A percentile compares a stretch with the other conserved stretches of the same genome.
Evolutionary conservation across 495 filamentous ascomycete species (phyloP).

Genomic region (Lepraria neglecta): DNA sequence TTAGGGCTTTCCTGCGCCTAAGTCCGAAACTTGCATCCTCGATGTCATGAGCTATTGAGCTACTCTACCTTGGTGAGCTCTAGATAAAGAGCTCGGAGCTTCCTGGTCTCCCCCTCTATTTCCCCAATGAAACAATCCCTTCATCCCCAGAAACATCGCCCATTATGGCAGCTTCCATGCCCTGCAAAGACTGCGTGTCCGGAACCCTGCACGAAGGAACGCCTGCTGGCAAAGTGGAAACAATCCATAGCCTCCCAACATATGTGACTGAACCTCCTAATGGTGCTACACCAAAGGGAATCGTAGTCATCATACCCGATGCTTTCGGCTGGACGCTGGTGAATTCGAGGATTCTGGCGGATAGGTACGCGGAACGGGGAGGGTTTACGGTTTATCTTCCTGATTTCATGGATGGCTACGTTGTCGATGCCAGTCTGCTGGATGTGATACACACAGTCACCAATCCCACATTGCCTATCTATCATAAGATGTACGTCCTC

Average conservation of each 20-base stretch:
- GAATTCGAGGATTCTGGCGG: slow-evolving; percentile 49
- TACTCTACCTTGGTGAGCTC: no score
- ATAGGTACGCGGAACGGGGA: slow-evolving; percentile 46
- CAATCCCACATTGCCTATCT: not conserved
- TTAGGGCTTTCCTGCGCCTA: not conserved
- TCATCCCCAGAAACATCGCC: not conserved
- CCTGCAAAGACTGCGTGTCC: slow-evolving; percentile 34
- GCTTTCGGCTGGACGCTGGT: slow-evolving; percentile 53
- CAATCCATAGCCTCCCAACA: slow-evolving; percentile 43
- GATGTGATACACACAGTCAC: not conserved
- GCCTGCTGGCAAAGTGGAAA: slow-evolving; percentile 30
- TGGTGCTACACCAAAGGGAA: slow-evolving; percentile 36
- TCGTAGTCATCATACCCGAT: slow-evolving; percentile 51
- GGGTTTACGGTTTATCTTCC: slow-evolving; percentile 49
- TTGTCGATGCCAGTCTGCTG: not conserved
- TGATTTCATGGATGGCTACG: slow-evolving; percentile 51
- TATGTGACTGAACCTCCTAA: slow-evolving; percentile 42
- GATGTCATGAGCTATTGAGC: no score
- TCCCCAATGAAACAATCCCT: not conserved
- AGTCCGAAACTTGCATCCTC: not conserved
- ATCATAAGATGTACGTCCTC: slow-evolving; percentile 7
- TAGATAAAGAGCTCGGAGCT: no score
- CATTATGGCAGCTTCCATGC: slow-evolving; percentile 21
- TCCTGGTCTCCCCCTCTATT: not conserved
- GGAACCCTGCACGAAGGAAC: slow-evolving; percentile 31